Percentiles rank a stretch among this genome's conserved stretches.
Evolutionary conservation across 768 basidiomycete species (phyloP).

Genomic region (Suillus sp.): DNA sequence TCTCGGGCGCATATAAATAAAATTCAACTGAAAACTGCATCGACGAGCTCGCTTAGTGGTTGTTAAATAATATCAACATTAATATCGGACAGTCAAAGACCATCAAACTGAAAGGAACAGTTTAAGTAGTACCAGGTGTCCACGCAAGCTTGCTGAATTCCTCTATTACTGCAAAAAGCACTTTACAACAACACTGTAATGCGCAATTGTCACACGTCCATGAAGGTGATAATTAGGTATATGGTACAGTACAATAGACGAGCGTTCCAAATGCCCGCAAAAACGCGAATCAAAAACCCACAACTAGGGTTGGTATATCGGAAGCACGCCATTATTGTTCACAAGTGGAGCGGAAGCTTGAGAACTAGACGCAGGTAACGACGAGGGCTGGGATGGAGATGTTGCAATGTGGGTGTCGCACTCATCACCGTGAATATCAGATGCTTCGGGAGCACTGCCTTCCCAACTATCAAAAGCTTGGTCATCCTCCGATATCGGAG

Average conservation of each 20-base stretch:
- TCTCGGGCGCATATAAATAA: no score
- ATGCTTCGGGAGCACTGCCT: conserved; percentile 10
- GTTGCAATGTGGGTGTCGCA: conserved; percentile 11
- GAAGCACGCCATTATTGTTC: conserved; percentile 24
- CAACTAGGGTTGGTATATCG: conserved; percentile 32
- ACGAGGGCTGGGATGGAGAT: conserved; percentile 4
- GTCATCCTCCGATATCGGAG: conserved; percentile 31
- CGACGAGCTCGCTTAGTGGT: no score
- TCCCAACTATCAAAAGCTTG: conserved; percentile 28
- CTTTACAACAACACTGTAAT: neutral
- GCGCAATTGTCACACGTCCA: conserved; percentile 6
- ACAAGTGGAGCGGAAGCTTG: conserved; percentile 12
- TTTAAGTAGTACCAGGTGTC: neutral
- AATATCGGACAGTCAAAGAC: neutral
- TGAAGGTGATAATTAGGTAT: conserved; percentile 24
- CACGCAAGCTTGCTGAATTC: no score
- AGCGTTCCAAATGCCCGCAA: conserved; percentile 15
- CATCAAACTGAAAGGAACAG: neutral
- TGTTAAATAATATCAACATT: no score
- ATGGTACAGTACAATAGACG: conserved; percentile 26
- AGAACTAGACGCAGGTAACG: conserved; percentile 5
- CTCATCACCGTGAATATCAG: conserved; percentile 7
- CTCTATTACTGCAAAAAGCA: neutral
- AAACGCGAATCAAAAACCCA: conserved; percentile 8
- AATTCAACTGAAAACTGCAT: no score